Evolutionary conservation across 768 basidiomycete genomes (phyloP), one percentile per base, ranked within the genome.

Genomic region (Podaxis sp.): DNA sequence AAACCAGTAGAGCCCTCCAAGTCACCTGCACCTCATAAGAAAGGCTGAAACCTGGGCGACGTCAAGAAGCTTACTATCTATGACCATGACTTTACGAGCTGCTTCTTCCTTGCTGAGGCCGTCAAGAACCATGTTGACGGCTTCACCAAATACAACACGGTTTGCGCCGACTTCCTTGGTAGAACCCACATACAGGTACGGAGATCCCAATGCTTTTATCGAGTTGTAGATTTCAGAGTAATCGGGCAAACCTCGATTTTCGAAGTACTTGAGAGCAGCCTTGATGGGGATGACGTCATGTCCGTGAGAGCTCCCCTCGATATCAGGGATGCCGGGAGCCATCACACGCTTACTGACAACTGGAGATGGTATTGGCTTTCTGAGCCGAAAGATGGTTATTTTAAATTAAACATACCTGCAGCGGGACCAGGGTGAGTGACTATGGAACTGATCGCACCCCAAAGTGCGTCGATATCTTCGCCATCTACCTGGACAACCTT

Each of bases 1-100:
- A 95, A 76, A 60, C 93, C 93, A 29, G 93, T 95, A 0, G 93
- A 94, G 37, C 93, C 93, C 78, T 95, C 92, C 52, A 94, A 75
- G 70, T 94, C 93, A 69, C 85, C 89, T 91, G 62, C 27, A 46
- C 0, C 41, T 15, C 36, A 67, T 52, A 27, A 65, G 36, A 2
- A 51, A 51, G 43, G 4, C 13, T 19, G 47, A 33, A 29, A 13
- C 40, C 13, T 24, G 4, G 8, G 2, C 19, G 15, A 38, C 13
- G 19, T 47, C 60, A 24, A 7, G 22, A n/a, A 79, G 43, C 87
- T 58, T 65, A 87, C 89, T 90, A 70, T 94, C 93, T 64, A 95
- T 93, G 63, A 93, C 91, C 86, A 94, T 85, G 47, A 94, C 92
- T 72, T 87, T 92, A 73, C 80, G 80, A 9, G 83, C 83, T 1